Evolutionary conservation across 1,284 basidiomycete species (phyloP), one percentile per base, ranked within the genome.

Genomic region (Boletus mariae): DNA sequence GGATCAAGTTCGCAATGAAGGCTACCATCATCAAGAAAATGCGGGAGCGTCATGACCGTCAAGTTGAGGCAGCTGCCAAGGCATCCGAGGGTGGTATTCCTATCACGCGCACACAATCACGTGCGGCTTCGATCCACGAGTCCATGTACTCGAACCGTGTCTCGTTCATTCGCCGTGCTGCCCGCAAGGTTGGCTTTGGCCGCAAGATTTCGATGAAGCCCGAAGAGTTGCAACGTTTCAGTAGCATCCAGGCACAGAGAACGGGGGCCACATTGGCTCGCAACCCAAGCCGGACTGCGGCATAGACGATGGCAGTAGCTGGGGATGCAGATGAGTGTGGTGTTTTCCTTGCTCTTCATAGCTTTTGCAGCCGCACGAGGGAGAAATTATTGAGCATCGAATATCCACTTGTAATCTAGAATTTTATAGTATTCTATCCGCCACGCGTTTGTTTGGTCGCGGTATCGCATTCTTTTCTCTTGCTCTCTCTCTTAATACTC

Each of bases 1-100:
- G 85, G 71, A 88, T 98, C 83, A 98, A 98, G 82, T 97, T 97
- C 71, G 87, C 79, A 51, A 94, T 97, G 90, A 94, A 95, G 79
- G 88, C 85, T 25, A 94, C 92, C 44, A 75, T 94, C 71, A 95
- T 98, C 80, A 89, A 88, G 75, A 79, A 63, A 59, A 83, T 96
- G 67, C 89, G 90, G 57, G 71, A 79, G 51, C 87, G 90, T 56
- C 83, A 85, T 71, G 78, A 66, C 9, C 65, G 66, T 37, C 46
- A 61, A 23, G 8, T 40, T 20, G 62, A 64, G 55, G 67, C 75
- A 40, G 74, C 79, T 52, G 73, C 71, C 54, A 74, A 70, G 31
- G 70, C 73, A 34, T 68, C 74, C 52, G 73, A 75, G 41, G 73
- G 74, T 40, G 90, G 88, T 59, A 76, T 93, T 57, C 90, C 89